Base-by-base conservation (phyloP, 345 rosid genomes). In the Viola odorata region DNA sequence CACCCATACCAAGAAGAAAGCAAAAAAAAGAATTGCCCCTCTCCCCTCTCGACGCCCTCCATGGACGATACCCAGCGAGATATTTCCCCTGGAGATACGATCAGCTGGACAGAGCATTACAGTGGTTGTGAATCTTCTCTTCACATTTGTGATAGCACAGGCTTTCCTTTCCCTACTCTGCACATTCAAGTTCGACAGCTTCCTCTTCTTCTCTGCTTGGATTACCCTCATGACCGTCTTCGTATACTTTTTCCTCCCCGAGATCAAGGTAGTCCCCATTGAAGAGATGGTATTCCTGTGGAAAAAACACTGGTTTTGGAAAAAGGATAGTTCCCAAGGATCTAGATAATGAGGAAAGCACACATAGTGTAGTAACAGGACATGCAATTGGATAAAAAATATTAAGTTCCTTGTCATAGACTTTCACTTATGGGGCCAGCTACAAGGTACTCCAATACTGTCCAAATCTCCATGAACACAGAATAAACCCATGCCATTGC, bases 231-330 rank as follows among this genome's bases (percentile, higher is more conserved):
- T 89, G 99, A 94, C 97, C n/a, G 14, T 77, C 50, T 94, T 94
- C 23, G 91, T 94, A 1, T 84, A 51, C 62, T 37, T 85, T 45
- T 67, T 94, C 62, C 77, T 94, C 60, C 97, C 96, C 12, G 96
- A 88, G 69, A 90, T 96, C 41, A 94, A 90, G 63, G 97, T 95
- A 66, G 84, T 94, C 11, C 97, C 99, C 0, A 83, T 94, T 37
- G 99, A 94, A 73, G 97, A 94, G 75, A 90, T 90, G 91, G 69
- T 83, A 47, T 76, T 94, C 50, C 12, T 88, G 50, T 90, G 99
- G 97, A 81, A 76, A 61, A 90, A 77, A 64, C 99, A 90, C 65
- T 94, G 97, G 99, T 90, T 94, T 70, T 90, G 97, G 97, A 94
- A 86, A n/a, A 70, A 78, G 61, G 68, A 71, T 78, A 50, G 65